Evolutionary conservation across 1,139 yeast genomes (phyloP).

Genomic region (Petasospora fabianii): DNA sequence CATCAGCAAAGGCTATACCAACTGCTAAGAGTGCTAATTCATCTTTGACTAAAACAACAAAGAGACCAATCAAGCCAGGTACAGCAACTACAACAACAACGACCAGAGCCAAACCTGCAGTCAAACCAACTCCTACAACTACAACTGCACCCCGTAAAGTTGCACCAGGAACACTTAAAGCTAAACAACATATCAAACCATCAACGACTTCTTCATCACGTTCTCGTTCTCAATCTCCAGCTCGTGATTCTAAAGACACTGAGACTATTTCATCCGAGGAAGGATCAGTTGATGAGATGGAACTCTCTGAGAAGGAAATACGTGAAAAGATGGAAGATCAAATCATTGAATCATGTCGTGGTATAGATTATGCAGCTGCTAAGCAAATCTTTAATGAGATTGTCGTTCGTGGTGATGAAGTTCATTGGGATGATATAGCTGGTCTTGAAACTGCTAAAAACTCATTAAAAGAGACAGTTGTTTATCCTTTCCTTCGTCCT

Average conservation of each 20-base stretch:
- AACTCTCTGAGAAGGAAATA: constrained; percentile 26
- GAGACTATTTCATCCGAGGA: constrained; percentile 29
- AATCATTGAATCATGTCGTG: constrained; percentile 35
- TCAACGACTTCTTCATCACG: constrained; percentile 6
- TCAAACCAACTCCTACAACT: constrained; percentile 3
- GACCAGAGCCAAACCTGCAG: not conserved
- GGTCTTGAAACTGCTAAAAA: constrained; percentile 88
- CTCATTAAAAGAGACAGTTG: constrained; percentile 92
- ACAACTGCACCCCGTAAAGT: constrained; percentile 3
- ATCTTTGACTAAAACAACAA: not conserved
- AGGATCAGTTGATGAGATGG: constrained; percentile 22
- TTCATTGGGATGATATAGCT: constrained; percentile 95
- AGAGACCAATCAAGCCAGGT: constrained; percentile 9
- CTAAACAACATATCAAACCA: constrained; percentile 9
- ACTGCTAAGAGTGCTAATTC: constrained; percentile 7
- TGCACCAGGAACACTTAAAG: not conserved
- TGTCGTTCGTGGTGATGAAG: constrained; percentile 92
- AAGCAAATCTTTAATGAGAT: constrained; percentile 87
- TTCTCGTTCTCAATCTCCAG: constrained; percentile 22
- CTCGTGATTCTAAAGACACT: constrained; percentile 30
- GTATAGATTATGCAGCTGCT: constrained; percentile 65
- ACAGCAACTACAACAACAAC: not conserved
- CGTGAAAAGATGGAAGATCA: constrained; percentile 34
- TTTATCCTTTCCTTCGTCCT: constrained; percentile 91
- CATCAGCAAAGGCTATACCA: constrained; percentile 3